A percentile compares a stretch with the other conserved stretches of the same genome.
Evolutionary conservation across 495 filamentous ascomycete genomes (phyloP).

Genomic region (Hypoxylon intermedium): DNA sequence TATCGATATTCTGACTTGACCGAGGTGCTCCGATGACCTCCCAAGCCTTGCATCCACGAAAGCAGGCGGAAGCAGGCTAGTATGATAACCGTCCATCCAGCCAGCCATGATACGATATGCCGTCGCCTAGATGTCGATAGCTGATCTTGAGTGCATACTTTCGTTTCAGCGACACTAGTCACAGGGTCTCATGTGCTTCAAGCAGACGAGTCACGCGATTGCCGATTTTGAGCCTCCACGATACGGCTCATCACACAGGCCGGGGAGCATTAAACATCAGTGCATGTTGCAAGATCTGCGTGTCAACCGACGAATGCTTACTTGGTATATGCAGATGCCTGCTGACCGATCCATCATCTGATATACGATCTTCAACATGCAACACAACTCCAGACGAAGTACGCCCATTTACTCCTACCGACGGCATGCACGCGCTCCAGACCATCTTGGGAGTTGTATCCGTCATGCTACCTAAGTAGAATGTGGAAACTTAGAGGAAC

Average conservation of each 20-base stretch:
- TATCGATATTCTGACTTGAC: constrained; percentile 4
- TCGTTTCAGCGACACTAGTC: constrained; percentile 15
- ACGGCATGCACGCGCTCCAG: constrained; percentile 4
- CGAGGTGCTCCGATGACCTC: constrained; percentile 14
- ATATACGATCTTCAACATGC: constrained; percentile 4
- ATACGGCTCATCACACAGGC: constrained; percentile 25
- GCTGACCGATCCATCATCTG: constrained; percentile 5
- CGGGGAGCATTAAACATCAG: constrained; percentile 13
- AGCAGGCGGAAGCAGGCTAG: no score
- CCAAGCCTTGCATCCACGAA: constrained; percentile 5
- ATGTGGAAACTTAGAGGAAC: constrained; percentile 9
- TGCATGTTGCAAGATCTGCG: constrained; percentile 32
- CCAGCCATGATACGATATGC: no score
- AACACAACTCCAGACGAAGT: constrained; percentile 5
- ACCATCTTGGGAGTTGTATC: constrained; percentile 26
- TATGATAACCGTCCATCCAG: no score
- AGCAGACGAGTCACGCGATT: constrained; percentile 30
- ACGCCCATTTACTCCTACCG: not conserved
- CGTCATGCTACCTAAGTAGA: constrained; percentile 26
- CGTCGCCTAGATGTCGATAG: constrained; percentile 1
- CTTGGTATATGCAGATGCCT: constrained; percentile 1
- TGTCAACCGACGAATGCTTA: constrained; percentile 17
- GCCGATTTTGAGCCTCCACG: constrained; percentile 9
- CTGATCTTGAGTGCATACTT: constrained; percentile 1
- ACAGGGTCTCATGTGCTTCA: constrained; percentile 19